Conservation (phyloP, 2,329 filamentous ascomycete genomes). For the Ascochyta lentis region DNA sequence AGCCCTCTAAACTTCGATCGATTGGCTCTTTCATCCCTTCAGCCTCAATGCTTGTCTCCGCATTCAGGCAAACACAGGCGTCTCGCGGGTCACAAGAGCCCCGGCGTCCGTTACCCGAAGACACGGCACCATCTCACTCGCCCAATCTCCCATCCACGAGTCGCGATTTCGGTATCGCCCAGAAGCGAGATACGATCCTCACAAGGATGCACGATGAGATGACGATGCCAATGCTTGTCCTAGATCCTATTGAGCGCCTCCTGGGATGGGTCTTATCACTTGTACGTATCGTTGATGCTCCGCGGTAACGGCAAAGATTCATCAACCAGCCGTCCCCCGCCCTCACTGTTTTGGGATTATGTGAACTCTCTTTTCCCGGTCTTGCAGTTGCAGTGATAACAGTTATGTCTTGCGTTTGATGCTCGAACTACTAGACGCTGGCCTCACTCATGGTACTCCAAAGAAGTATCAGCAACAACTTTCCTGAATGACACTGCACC, state of each 20-base stretch:
- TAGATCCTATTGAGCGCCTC: background rate
- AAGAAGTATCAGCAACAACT: too few species aligned
- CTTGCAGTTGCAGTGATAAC: too few species aligned
- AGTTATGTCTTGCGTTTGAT: too few species aligned
- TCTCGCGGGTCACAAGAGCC: conserved; percentile 1
- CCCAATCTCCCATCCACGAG: background rate
- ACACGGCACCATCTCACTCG: background rate
- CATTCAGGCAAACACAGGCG: background rate
- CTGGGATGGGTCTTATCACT: background rate
- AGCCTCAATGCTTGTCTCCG: conserved; percentile 20
- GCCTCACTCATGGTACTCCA: too few species aligned
- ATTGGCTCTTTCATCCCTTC: conserved; percentile 15
- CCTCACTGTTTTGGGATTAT: background rate
- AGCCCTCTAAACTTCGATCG: conserved; percentile 19
- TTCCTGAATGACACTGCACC: too few species aligned
- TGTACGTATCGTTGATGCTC: background rate
- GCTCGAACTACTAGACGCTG: too few species aligned
- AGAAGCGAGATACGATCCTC: background rate
- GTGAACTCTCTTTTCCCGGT: too few species aligned
- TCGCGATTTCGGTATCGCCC: conserved; percentile 1
- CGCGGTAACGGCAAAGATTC: background rate
- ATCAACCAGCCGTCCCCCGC: too few species aligned
- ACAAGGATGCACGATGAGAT: conserved; percentile 1
- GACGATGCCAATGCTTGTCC: conserved; percentile 13
- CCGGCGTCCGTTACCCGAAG: conserved; percentile 1